Conservation (phyloP, 805 yeast species). For the Barnettozyma siamensis region DNA sequence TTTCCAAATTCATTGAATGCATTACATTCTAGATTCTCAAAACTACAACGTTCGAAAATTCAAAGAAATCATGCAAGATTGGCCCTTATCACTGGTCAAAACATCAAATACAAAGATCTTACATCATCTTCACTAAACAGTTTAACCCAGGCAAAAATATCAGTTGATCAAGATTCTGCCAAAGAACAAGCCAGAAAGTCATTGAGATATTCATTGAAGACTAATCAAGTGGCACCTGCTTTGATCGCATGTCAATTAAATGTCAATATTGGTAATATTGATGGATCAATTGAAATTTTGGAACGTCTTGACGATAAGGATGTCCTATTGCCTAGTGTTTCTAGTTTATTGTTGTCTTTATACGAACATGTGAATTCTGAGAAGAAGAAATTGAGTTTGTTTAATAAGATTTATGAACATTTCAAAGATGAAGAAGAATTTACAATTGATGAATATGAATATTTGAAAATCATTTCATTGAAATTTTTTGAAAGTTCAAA, state of each 20-base stretch:
- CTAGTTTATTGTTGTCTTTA: conserved; percentile 43
- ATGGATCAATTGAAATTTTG: conserved; percentile 31
- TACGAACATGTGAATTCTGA: conserved; percentile 41
- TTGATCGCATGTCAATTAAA: conserved; percentile 33
- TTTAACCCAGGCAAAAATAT: conserved; percentile 14
- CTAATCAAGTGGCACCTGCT: conserved; percentile 26
- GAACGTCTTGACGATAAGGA: conserved; percentile 26
- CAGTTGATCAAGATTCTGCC: conserved; percentile 11
- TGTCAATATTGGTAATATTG: conserved; percentile 25
- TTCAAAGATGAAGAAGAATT: conserved; percentile 12
- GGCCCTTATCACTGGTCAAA: conserved; percentile 16
- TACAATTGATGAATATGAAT: conserved; percentile 22
- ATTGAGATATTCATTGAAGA: conserved; percentile 30
- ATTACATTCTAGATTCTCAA: conserved; percentile 20
- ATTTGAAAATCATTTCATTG: conserved; percentile 30
- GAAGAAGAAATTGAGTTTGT: conserved; percentile 27
- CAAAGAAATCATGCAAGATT: conserved; percentile 20
- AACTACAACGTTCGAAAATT: conserved; percentile 15
- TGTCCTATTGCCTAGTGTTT: conserved; percentile 38
- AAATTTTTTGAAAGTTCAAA: conserved; percentile 26
- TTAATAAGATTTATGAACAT: conserved; percentile 27
- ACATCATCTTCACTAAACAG: conserved; percentile 12
- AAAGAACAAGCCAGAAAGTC: conserved; percentile 26
- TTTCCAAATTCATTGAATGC: conserved; percentile 20
- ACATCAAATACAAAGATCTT: conserved; percentile 11